Evolutionary conservation across 2,329 filamentous ascomycete species (phyloP).

Genomic region (Penicillium fuscoglaucum): DNA sequence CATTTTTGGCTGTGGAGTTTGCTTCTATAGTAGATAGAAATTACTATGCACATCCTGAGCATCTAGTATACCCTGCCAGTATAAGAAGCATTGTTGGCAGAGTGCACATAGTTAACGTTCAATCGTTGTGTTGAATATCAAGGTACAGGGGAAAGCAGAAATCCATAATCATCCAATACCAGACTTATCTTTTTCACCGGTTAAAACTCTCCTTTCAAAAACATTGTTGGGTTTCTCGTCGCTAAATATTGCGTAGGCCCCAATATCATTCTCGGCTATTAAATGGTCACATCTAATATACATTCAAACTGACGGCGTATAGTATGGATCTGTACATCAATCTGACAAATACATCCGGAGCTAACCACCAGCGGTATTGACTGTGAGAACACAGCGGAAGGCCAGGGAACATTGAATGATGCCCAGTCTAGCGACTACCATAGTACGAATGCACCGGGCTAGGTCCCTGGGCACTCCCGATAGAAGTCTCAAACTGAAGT

Average conservation of each 20-base stretch:
- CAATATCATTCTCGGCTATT: neutral
- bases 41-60: too few species aligned
- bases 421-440: neutral
- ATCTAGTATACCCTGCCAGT: too few species aligned
- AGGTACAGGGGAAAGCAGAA: too few species aligned
- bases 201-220: neutral
- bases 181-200: too few species aligned
- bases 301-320: neutral
- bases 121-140: too few species aligned
- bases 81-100: too few species aligned
- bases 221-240: neutral
- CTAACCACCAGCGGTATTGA: neutral
- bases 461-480: constrained; percentile 47
- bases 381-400: neutral
- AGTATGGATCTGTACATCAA: neutral
- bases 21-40: too few species aligned
- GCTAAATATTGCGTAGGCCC: neutral
- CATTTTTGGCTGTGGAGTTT: too few species aligned
- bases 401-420: neutral
- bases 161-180: too few species aligned
- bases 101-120: too few species aligned
- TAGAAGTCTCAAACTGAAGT: constrained; percentile 45
- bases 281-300: neutral
- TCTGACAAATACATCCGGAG: neutral
- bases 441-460: neutral